Percentiles rank a stretch among this genome's conserved stretches.
Evolutionary conservation across 2,329 filamentous ascomycete genomes (phyloP).

Genomic region (Fusarium fujikuroi): DNA sequence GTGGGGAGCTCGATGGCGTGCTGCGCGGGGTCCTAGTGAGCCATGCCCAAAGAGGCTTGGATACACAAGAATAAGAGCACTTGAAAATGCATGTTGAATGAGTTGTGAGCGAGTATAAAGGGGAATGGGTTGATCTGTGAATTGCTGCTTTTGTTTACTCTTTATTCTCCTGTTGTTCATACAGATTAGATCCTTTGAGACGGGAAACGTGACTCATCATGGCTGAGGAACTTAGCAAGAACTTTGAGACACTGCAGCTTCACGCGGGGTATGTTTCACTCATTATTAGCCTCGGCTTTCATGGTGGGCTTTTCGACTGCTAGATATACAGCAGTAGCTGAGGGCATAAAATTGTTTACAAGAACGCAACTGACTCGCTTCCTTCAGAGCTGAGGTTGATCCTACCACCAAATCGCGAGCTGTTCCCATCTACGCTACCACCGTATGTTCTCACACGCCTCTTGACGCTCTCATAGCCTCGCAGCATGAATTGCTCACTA

Average conservation of each 20-base stretch:
- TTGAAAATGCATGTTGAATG: neutral
- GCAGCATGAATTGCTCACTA: neutral
- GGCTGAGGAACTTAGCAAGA: conserved; percentile 61
- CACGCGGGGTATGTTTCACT: conserved; percentile 75
- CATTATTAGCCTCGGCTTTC: neutral
- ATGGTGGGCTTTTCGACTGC: conserved; percentile 25
- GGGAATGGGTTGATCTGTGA: conserved; percentile 21
- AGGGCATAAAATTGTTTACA: neutral
- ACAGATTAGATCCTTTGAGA: neutral
- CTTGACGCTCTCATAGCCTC: neutral
- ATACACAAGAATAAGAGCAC: conserved; percentile 14
- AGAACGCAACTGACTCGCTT: conserved; percentile 17
- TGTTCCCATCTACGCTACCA: conserved; percentile 95
- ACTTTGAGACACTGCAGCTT: conserved; percentile 87
- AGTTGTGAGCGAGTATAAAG: conserved; percentile 40
- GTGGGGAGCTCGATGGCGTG: conserved; percentile 40
- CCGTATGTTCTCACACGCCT: conserved; percentile 53
- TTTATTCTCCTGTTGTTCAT: neutral
- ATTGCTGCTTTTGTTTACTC: neutral
- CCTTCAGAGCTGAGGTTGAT: conserved; percentile 79
- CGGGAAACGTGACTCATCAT: conserved; percentile 40
- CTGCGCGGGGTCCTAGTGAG: conserved; percentile 24
- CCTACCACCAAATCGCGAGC: conserved; percentile 85
- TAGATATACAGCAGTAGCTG: neutral
- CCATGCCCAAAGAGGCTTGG: conserved; percentile 38